phyloP scores from a whole-genome alignment of 805 yeast genomes.

The Candida pseudofarinosa region DNA sequence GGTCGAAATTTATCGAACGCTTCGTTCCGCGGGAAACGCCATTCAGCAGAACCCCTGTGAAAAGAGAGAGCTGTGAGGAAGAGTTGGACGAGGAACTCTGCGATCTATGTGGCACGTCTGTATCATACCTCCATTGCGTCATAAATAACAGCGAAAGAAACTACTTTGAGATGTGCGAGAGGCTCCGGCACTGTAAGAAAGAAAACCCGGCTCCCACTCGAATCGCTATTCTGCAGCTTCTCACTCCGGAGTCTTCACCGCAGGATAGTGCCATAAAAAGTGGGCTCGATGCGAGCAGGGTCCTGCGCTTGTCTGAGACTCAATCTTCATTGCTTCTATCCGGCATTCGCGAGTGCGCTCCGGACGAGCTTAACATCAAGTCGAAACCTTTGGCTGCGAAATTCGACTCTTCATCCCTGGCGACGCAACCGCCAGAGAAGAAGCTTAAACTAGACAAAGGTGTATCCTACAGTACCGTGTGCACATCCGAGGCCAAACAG shows the following conservation, averaged over 20 bases:
- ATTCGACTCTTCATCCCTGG: not conserved
- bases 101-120: slow-evolving; percentile 44
- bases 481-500: not conserved
- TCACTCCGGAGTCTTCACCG: slow-evolving; percentile 39
- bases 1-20: slow-evolving; percentile 6
- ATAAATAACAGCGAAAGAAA: slow-evolving; percentile 19
- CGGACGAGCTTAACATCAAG: not conserved
- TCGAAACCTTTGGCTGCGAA: not conserved
- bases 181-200: not conserved
- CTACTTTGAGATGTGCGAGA: slow-evolving; percentile 3
- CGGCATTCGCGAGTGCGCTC: not conserved
- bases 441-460: not conserved
- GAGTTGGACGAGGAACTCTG: slow-evolving; percentile 47
- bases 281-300: not conserved
- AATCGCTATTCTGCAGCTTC: slow-evolving; percentile 21
- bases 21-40: not conserved
- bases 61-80: slow-evolving; percentile 16
- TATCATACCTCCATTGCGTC: slow-evolving; percentile 46
- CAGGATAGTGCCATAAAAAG: slow-evolving; percentile 8
- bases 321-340: not conserved
- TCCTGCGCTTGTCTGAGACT: not conserved
- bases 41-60: not conserved
- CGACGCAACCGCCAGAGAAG: slow-evolving; percentile 3
- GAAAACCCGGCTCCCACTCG: not conserved
- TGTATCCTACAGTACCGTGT: not conserved